Conservation (phyloP, 176 grass and related monocot genomes). For the Guadua angustifolia region DNA sequence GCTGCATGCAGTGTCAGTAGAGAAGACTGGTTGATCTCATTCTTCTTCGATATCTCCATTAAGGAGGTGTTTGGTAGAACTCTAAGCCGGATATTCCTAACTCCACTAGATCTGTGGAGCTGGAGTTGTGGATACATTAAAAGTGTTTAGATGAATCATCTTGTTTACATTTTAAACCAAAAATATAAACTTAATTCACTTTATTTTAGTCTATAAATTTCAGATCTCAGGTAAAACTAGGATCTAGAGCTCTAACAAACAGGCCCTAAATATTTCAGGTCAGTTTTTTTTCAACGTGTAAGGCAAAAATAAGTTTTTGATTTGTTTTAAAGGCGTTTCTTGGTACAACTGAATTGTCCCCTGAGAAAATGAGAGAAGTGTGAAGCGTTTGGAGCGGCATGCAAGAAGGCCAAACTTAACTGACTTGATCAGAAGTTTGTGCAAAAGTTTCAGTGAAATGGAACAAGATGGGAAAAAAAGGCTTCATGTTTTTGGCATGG, state of each 20-base stretch:
- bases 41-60: background rate
- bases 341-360: conserved; percentile 26
- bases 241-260: too few relatives aligned
- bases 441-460: background rate
- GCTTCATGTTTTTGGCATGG: background rate
- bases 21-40: background rate
- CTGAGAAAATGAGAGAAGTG: conserved; percentile 29
- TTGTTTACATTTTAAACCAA: too few relatives aligned
- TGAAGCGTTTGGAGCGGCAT: conserved; percentile 37
- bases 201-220: too few relatives aligned
- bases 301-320: background rate
- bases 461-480: background rate
- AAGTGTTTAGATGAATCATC: too few relatives aligned
- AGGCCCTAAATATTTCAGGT: too few relatives aligned
- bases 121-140: too few relatives aligned
- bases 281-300: background rate
- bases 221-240: too few relatives aligned
- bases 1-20: conserved; percentile 17
- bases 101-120: too few relatives aligned
- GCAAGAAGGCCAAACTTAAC: conserved; percentile 25
- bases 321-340: background rate
- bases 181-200: too few relatives aligned
- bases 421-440: background rate
- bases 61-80: too few relatives aligned
- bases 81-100: too few relatives aligned